Conservation (phyloP, 345 rosid species). For the Salix suchowensis region DNA sequence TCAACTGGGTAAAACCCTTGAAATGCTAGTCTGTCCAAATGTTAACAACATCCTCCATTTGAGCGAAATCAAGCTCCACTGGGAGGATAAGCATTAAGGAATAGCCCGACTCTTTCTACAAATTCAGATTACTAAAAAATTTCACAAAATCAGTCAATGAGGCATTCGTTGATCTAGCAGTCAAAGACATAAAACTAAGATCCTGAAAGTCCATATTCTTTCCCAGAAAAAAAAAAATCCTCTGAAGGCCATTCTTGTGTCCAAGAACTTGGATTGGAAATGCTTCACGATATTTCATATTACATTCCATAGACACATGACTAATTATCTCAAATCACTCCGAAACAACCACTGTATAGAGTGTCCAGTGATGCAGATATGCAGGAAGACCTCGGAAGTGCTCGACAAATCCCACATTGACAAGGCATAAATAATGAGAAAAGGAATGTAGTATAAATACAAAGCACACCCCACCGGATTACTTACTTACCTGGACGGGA, state of each 20-base stretch:
- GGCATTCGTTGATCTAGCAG: neutral
- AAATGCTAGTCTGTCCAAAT: neutral
- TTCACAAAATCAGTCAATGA: neutral
- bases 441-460: neutral
- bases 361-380: neutral
- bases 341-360: neutral
- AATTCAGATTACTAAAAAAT: neutral
- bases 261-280: neutral
- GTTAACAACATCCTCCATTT: neutral
- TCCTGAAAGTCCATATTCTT: neutral
- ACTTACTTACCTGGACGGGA: conserved; percentile 26
- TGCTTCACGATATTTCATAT: neutral
- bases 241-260: neutral
- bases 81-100: neutral
- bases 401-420: conserved; percentile 8
- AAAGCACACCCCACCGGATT: fast-evolving
- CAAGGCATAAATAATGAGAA: neutral
- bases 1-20: no score
- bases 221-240: neutral
- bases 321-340: neutral
- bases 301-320: neutral
- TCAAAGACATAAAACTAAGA: neutral
- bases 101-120: neutral
- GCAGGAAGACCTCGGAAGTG: neutral
- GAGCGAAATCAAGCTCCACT: neutral